Evolutionary conservation across 108 stramenopile genomes (phyloP).

Genomic region (Nitzschia sp.): DNA sequence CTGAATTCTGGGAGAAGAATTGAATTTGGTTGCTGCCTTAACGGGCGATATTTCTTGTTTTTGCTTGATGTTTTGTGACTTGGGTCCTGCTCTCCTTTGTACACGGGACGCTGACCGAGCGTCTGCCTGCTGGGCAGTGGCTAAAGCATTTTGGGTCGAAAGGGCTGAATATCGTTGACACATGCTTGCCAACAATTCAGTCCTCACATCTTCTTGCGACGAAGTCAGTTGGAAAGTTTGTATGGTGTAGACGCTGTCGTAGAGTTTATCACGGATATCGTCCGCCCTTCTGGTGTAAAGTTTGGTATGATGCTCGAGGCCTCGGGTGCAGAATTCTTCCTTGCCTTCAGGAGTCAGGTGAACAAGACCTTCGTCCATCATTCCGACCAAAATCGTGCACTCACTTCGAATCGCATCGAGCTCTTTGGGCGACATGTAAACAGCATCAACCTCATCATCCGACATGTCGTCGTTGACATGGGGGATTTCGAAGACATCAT

Average conservation of each 20-base stretch:
- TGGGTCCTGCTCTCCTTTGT: too few relatives aligned
- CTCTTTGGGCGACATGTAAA: neutral
- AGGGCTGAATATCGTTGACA: neutral
- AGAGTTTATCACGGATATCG: neutral
- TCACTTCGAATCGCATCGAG: slow-evolving; percentile 3
- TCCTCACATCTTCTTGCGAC: neutral
- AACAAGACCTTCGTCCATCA: slow-evolving; percentile 13
- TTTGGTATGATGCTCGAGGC: slow-evolving; percentile 4
- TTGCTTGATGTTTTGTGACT: too few relatives aligned
- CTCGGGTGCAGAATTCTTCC: slow-evolving; percentile 1
- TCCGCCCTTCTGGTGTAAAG: neutral
- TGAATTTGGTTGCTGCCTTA: too few relatives aligned
- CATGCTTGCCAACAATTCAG: neutral
- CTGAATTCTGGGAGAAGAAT: too few relatives aligned
- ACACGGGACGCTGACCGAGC: neutral
- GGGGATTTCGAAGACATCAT: slow-evolving; percentile 9
- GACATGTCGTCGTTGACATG: slow-evolving; percentile 16
- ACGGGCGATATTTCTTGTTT: too few relatives aligned
- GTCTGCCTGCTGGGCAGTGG: neutral
- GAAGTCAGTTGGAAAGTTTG: neutral
- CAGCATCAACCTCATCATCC: slow-evolving; percentile 3
- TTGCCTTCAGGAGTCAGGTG: neutral
- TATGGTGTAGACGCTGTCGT: neutral
- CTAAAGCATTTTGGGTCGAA: neutral
- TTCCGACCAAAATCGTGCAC: neutral